Evolutionary conservation across 2,329 filamentous ascomycete genomes (phyloP).

Genomic region (Colletotrichum tropicicola): DNA sequence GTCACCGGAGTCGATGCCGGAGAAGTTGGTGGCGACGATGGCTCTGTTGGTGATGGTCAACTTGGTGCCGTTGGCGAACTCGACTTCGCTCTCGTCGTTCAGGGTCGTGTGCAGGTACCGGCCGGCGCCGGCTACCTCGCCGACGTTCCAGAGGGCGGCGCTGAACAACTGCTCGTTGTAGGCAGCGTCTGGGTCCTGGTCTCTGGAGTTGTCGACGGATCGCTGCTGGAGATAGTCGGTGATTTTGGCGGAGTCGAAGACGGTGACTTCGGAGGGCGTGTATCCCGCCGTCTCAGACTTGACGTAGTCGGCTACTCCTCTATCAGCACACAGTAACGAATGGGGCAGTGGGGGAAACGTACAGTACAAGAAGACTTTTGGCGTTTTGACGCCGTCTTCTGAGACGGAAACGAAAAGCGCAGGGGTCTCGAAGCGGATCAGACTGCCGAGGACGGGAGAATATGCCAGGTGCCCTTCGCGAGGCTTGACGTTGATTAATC

Average conservation of each 20-base stretch:
- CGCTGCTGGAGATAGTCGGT: constrained; percentile 27
- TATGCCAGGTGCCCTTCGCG: constrained; percentile 31
- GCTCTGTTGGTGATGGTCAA: constrained; percentile 19
- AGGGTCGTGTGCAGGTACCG: constrained; percentile 13
- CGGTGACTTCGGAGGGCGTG: constrained; percentile 8
- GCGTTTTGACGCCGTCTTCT: constrained; percentile 20
- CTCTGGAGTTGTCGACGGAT: constrained; percentile 19
- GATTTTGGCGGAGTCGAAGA: constrained; percentile 9
- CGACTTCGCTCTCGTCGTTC: constrained; percentile 20
- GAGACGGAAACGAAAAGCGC: constrained; percentile 32
- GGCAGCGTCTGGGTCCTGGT: constrained; percentile 32
- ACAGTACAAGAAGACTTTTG: constrained; percentile 28
- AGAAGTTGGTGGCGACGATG: constrained; percentile 12
- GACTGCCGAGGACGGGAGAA: constrained; percentile 8
- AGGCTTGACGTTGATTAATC: constrained; percentile 25
- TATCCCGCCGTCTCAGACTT: constrained; percentile 9
- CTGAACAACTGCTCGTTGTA: constrained; percentile 30
- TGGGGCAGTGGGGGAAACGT: background rate
- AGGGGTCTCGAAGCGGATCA: constrained; percentile 20
- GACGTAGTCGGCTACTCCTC: constrained; percentile 27
- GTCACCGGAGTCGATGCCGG: constrained; percentile 14
- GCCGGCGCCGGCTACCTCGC: background rate
- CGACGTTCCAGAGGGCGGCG: constrained; percentile 9
- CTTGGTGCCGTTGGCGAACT: constrained; percentile 28
- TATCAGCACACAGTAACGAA: background rate